These are phyloP conservation scores for Brassica hybrid DNA, from an alignment of 441 rosid genomes.

Conservation along the genomic window DNA sequence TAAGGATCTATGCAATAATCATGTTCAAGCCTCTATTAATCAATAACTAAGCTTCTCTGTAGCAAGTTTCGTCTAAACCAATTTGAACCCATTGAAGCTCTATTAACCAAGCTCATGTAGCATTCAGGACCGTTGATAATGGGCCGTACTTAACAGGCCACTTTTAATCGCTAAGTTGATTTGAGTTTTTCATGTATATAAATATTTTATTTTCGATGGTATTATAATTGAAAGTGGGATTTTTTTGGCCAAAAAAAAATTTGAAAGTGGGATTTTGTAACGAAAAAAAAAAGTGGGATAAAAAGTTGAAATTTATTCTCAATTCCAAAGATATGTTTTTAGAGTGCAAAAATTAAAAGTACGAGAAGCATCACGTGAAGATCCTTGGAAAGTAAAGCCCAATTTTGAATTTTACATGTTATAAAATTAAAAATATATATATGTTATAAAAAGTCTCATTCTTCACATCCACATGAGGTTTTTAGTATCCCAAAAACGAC, in stretches of 20 bases:
- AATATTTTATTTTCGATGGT: background rate
- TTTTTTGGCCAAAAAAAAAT: no score
- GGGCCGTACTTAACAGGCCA: slow-evolving; percentile 14
- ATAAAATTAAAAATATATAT: no score
- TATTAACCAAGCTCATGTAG: slow-evolving; percentile 1
- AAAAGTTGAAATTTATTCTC: background rate
- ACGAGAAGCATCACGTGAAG: slow-evolving; percentile 34
- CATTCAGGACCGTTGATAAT: no score
- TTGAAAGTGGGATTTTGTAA: no score
- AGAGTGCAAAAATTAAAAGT: background rate
- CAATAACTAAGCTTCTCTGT: no score
- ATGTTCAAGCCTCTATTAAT: no score
- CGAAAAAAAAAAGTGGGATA: background rate
- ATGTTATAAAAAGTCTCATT: slow-evolving; percentile 10
- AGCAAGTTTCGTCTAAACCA: slow-evolving; percentile 32
- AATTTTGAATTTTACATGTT: slow-evolving; percentile 24
- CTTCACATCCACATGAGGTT: slow-evolving; percentile 38
- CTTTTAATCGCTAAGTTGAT: background rate
- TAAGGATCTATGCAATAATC: no score
- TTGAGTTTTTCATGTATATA: background rate
- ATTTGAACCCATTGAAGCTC: slow-evolving; percentile 26
- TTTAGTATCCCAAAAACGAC: slow-evolving; percentile 43
- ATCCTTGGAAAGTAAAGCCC: slow-evolving; percentile 35
- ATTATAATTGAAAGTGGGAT: no score
- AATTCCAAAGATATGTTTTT: background rate